These are phyloP conservation scores for Platismatia glauca DNA, from an alignment of 495 filamentous ascomycete genomes.

Conservation along the genomic window DNA sequence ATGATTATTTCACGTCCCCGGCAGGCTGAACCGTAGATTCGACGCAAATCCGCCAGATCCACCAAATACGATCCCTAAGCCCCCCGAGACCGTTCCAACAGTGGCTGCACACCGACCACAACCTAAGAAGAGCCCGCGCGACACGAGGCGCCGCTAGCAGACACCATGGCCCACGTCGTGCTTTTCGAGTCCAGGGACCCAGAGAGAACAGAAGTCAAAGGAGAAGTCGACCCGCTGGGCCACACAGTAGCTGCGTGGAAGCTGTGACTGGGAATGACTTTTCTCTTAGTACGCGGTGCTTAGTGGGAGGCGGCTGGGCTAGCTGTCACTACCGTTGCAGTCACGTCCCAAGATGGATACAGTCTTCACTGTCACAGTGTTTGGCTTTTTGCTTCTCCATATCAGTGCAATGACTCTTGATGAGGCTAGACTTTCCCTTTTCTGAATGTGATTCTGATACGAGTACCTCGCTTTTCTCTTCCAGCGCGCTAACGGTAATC, in stretches of 20 bases:
- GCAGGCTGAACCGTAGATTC: no score
- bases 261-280: not conserved
- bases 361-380: not conserved
- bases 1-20: no score
- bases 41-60: not conserved
- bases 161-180: not conserved
- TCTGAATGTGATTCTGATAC: not conserved
- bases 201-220: not conserved
- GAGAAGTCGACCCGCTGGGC: not conserved
- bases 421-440: not conserved
- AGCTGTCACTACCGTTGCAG: not conserved
- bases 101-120: not conserved
- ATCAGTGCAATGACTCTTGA: not conserved
- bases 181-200: not conserved
- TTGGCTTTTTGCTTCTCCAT: not conserved
- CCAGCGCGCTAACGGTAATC: not conserved
- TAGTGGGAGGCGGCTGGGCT: no score
- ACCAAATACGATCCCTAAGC: not conserved
- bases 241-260: not conserved
- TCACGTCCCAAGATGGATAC: not conserved
- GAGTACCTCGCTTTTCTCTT: not conserved
- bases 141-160: not conserved
- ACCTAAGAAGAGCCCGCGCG: not conserved
- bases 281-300: no score
- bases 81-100: not conserved